Conservation (phyloP, 345 rosid genomes). For the Excoecaria cochinchinensis region DNA sequence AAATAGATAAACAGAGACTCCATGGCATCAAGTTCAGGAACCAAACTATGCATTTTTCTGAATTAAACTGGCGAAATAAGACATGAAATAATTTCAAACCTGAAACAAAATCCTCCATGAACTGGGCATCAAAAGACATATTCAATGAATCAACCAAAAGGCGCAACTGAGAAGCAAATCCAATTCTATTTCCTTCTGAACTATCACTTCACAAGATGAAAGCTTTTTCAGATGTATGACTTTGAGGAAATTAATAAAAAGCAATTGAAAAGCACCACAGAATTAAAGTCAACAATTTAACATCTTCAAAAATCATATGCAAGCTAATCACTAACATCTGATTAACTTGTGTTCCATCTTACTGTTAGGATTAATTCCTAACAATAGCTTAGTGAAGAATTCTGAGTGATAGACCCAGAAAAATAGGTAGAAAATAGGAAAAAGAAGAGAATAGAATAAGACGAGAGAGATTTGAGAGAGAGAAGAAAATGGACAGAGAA, state of each 20-base stretch:
- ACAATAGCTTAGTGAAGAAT: too few species aligned
- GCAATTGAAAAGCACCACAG: conserved; percentile 13
- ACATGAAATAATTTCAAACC: conserved; percentile 44
- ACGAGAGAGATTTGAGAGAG: too few species aligned
- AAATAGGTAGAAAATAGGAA: too few species aligned
- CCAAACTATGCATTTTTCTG: too few species aligned
- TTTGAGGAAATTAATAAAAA: conserved; percentile 18
- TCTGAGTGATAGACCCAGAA: too few species aligned
- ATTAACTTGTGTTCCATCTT: neutral
- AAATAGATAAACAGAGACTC: too few species aligned
- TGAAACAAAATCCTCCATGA: conserved; percentile 93
- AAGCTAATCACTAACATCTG: neutral
- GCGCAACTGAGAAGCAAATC: conserved; percentile 80
- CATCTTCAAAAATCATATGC: neutral
- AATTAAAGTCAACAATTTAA: neutral
- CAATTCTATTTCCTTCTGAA: conserved; percentile 54
- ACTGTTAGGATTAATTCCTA: too few species aligned
- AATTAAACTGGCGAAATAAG: conserved; percentile 9
- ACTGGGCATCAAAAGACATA: conserved; percentile 69
- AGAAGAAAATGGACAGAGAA: too few species aligned
- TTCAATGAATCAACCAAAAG: conserved; percentile 73
- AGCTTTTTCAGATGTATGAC: conserved; percentile 18
- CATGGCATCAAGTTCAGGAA: too few species aligned
- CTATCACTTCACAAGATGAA: conserved; percentile 45
- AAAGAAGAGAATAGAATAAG: too few species aligned